A percentile compares a stretch with the other conserved stretches of the same genome.
phyloP scores from a whole-genome alignment of 805 yeast species.

The Tetrapisispora taiwanensis region DNA sequence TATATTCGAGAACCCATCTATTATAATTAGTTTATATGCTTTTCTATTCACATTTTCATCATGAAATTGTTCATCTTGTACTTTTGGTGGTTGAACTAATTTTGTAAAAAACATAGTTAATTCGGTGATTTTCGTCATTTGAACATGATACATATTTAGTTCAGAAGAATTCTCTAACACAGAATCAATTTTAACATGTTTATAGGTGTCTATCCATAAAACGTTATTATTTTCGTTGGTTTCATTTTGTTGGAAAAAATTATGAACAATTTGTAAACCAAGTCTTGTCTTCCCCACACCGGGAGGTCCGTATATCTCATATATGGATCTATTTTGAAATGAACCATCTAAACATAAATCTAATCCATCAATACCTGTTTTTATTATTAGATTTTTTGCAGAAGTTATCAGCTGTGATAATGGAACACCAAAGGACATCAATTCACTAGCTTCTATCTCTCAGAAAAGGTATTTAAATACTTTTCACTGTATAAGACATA shows the following conservation, averaged over 20 bases:
- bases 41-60: neutral
- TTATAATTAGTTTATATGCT: conserved; percentile 15
- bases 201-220: conserved; percentile 25
- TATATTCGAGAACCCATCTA: conserved; percentile 28
- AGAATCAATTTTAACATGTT: conserved; percentile 5
- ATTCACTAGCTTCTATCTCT: no score
- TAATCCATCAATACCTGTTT: conserved; percentile 16
- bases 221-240: conserved; percentile 8
- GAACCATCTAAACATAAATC: conserved; percentile 20
- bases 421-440: conserved; percentile 27
- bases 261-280: conserved; percentile 14
- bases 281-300: conserved; percentile 25
- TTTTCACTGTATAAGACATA: no score
- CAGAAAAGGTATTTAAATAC: no score
- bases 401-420: conserved; percentile 25
- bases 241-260: conserved; percentile 2
- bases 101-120: conserved; percentile 19
- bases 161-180: neutral
- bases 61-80: neutral
- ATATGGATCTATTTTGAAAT: conserved; percentile 21
- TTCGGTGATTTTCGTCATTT: conserved; percentile 18
- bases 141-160: conserved; percentile 3
- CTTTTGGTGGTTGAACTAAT: conserved; percentile 2
- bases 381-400: conserved; percentile 13
- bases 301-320: conserved; percentile 29